Percentiles rank a stretch among this genome's conserved stretches.
Conservation (phyloP, 805 yeast species). For the Priceomyces carsonii region DNA sequence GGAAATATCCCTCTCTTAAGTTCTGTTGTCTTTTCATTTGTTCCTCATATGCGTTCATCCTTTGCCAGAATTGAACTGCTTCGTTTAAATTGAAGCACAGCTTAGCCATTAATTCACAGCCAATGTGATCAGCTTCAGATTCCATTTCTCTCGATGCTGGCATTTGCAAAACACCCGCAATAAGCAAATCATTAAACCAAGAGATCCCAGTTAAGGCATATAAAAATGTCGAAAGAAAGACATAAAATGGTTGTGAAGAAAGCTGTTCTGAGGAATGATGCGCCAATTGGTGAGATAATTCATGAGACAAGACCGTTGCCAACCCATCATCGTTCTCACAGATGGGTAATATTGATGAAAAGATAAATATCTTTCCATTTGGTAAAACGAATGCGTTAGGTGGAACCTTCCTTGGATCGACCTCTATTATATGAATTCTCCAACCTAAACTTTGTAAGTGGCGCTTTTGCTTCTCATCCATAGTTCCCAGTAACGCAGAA, state of each 20-base stretch:
- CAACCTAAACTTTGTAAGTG: slow-evolving; percentile 54
- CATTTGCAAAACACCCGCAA: slow-evolving; percentile 62
- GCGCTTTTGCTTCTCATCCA: slow-evolving; percentile 33
- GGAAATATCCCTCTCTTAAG: slow-evolving; percentile 26
- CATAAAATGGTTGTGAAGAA: slow-evolving; percentile 73
- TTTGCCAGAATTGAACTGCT: slow-evolving; percentile 76
- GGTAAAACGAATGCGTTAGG: slow-evolving; percentile 98
- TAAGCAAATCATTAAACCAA: slow-evolving; percentile 49
- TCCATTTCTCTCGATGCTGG: slow-evolving; percentile 95
- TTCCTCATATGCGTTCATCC: slow-evolving; percentile 59
- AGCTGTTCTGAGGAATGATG: slow-evolving; percentile 86
- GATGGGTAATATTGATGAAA: slow-evolving; percentile 73
- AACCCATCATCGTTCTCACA: slow-evolving; percentile 84
- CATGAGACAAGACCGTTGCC: slow-evolving; percentile 95
- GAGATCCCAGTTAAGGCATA: slow-evolving; percentile 64
- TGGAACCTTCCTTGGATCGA: slow-evolving; percentile 66
- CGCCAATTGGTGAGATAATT: slow-evolving; percentile 91
- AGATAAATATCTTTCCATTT: slow-evolving; percentile 93
- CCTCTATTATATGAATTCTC: slow-evolving; percentile 69
- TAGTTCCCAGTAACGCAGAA: slow-evolving; percentile 47
- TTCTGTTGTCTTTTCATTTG: slow-evolving; percentile 38
- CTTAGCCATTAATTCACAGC: slow-evolving; percentile 84
- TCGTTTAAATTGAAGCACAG: slow-evolving; percentile 84
- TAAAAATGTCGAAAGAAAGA: slow-evolving; percentile 51
- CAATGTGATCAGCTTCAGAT: slow-evolving; percentile 93